phyloP scores from a whole-genome alignment of 371 early-diverging fungal species.

The Circinella minor region DNA sequence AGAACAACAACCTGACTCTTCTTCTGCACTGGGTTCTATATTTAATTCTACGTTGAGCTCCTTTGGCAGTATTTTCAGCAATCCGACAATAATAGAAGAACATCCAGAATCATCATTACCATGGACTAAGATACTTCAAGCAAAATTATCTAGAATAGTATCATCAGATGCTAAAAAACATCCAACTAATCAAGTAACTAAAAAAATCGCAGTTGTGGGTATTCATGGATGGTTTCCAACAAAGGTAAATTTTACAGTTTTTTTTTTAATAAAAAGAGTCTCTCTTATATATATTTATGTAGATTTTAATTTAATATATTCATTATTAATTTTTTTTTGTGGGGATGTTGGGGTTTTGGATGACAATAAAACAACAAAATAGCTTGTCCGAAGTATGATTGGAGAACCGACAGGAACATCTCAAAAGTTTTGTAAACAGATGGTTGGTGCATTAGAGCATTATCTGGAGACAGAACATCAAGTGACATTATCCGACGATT shows the following conservation, averaged over 20 bases:
- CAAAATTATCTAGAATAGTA: not conserved
- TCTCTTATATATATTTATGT: too few relatives aligned
- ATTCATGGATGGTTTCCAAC: conserved; percentile 93
- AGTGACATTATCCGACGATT: conserved; percentile 52
- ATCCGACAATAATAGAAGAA: not conserved
- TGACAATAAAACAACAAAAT: conserved; percentile 5
- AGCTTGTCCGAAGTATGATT: conserved; percentile 72
- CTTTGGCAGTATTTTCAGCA: conserved; percentile 6
- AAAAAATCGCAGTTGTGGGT: conserved; percentile 66
- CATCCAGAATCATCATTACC: not conserved
- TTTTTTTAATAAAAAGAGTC: too few relatives aligned
- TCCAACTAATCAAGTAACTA: not conserved
- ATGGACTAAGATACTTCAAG: not conserved
- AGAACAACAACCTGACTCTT: not conserved
- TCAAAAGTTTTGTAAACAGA: conserved; percentile 82
- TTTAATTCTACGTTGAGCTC: not conserved
- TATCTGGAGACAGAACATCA: conserved; percentile 62
- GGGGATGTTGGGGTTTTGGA: too few relatives aligned
- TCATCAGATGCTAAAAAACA: conserved; percentile 3
- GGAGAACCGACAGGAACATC: conserved; percentile 96
- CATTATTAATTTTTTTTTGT: too few relatives aligned
- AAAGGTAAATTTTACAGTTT: conserved; percentile 32
- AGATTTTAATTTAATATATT: too few relatives aligned
- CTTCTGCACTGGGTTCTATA: not conserved
- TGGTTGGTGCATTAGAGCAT: conserved; percentile 66